These are phyloP conservation scores for Leccinum incarnatum DNA, from an alignment of 768 basidiomycete species.

Conservation along the genomic window DNA sequence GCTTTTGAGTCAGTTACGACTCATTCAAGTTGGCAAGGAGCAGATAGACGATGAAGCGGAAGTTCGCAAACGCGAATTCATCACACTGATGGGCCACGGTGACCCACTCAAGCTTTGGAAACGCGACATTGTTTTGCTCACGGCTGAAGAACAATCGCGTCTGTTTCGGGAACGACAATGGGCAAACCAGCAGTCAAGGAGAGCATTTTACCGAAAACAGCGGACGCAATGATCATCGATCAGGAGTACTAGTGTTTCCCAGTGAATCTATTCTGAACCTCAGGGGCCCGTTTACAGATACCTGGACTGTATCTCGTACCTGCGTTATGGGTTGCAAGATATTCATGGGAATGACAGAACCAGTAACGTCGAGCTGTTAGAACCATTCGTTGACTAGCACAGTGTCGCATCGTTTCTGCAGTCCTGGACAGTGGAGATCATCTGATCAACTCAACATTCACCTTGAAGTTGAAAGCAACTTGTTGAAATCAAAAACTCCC, in stretches of 20 bases:
- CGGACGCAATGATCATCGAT: constrained; percentile 36
- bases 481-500: too few species aligned
- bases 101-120: constrained; percentile 46
- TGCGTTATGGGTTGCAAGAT: constrained; percentile 7
- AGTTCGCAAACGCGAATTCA: constrained; percentile 50
- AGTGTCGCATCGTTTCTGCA: constrained; percentile 35
- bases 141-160: constrained; percentile 38
- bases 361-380: constrained; percentile 30
- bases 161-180: constrained; percentile 23
- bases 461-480: constrained; percentile 22
- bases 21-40: constrained; percentile 34
- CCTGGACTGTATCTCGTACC: constrained; percentile 4
- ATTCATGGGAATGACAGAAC: constrained; percentile 24
- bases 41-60: constrained; percentile 52
- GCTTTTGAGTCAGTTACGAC: neutral
- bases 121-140: constrained; percentile 45
- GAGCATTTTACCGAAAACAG: constrained; percentile 40
- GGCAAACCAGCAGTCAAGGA: constrained; percentile 30
- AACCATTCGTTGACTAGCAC: constrained; percentile 42
- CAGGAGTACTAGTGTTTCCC: constrained; percentile 28
- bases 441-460: constrained; percentile 45
- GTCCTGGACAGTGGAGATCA: constrained; percentile 32
- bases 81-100: constrained; percentile 29
- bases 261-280: constrained; percentile 8
- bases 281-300: too few species aligned